Evolutionary conservation across 202 grass and related monocot species (phyloP), one percentile per base, ranked within the genome.

Genomic region (Cymbopogon flexuosus): DNA sequence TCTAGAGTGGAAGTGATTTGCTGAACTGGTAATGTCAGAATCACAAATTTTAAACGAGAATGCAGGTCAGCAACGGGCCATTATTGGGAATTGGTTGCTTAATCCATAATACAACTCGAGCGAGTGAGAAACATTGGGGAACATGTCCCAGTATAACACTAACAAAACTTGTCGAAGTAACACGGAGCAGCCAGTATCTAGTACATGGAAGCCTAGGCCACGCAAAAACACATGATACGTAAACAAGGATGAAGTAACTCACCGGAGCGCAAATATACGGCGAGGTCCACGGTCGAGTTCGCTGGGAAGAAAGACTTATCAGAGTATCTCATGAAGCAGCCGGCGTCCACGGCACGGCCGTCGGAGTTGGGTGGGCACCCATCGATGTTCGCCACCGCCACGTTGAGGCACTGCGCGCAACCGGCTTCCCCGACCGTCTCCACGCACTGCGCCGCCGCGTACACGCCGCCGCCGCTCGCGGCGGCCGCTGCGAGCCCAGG

Each of bases 241-340:
- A 73, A 73, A 37, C 16, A 71, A 31, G 61, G 36, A 65, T 77
- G 33, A 75, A 27, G 27, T 27, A 27, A 65, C 76, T 81, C 80
- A 97, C 93, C 90, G 62, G 90, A 93, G 62, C 83, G 77, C 71
- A 90, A 66, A 76, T 89, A 89, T 73, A 59, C 5, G 18, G 90
- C 35, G 49, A 97, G 84, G 81, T 97, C 79, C 34, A 89, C n/a
- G 1, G 88, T 91, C 61, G 83, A 81, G 75, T 93, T 97, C 33
- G 77, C 62, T 3, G 78, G 69, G 78, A 97, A 97, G 88, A 97
- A 97, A 6, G 84, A 21, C 34, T 15, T 70, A 37, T 87, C 49
- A 61, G 90, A 97, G 84, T 89, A 93, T 76, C 86, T 87, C 93
- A 97, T 87, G 86, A 89, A 93, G 75, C 93, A 96, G 9, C 90